phyloP scores from a whole-genome alignment of 108 stramenopile species.

The Pseudonitzschia delicatissima region DNA sequence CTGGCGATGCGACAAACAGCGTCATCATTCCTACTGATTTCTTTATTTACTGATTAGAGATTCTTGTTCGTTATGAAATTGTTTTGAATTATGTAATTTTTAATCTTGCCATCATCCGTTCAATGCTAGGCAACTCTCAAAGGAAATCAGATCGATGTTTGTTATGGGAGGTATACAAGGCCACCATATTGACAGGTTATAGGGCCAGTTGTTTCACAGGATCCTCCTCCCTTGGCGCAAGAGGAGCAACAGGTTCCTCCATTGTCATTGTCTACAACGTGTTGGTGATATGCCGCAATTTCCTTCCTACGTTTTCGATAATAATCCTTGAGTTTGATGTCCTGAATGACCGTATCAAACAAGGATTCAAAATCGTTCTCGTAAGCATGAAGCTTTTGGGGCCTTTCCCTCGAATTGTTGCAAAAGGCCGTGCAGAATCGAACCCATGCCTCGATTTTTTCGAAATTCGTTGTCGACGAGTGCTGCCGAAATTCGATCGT shows the following conservation, averaged over 20 bases:
- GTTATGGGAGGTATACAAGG: no score
- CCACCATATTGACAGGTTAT: no score
- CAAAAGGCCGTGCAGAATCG: constrained; percentile 48
- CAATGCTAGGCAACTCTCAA: no score
- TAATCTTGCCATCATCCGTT: no score
- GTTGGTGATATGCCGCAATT: neutral
- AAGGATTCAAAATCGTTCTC: neutral
- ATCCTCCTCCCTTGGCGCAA: neutral
- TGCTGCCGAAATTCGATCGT: constrained; percentile 75
- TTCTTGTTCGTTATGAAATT: no score
- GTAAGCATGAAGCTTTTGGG: neutral
- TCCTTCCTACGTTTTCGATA: neutral
- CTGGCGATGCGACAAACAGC: no score
- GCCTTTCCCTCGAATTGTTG: constrained; percentile 23
- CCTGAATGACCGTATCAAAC: constrained; percentile 1
- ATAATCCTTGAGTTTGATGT: constrained; percentile 1
- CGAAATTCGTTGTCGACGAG: constrained; percentile 43
- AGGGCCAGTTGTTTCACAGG: no score
- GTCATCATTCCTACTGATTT: no score
- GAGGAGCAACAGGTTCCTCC: neutral
- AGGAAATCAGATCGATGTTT: no score
- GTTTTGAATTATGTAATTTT: no score
- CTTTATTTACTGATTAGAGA: no score
- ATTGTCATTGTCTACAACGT: neutral
- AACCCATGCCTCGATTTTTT: constrained; percentile 51